Evolutionary conservation across 2,329 filamentous ascomycete genomes (phyloP), one percentile per base, ranked within the genome.

Genomic region (Diaporthe vexans): DNA sequence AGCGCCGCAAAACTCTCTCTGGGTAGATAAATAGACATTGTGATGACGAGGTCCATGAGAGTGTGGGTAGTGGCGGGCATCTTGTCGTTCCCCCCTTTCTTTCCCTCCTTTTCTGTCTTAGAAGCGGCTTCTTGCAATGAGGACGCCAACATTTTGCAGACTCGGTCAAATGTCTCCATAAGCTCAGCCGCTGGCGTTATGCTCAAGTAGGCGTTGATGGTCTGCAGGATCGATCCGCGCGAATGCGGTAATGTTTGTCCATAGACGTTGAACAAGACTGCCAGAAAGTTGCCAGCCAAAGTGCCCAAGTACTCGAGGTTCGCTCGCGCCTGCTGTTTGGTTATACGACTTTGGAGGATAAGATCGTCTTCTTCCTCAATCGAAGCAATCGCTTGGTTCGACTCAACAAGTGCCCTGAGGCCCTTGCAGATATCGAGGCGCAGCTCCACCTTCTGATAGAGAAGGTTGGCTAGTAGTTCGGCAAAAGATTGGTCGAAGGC

Each of bases 201-300:
- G 85, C 95, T 97, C 74, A 99, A 86, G 84, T 95, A 98, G 7
- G 95, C 92, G 83, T 98, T 98, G 86, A 98, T 97, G 76, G 95
- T 98, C 82, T 96, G 94, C 46, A 99, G 87, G 71, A 99, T 97
- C 26, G 94, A 95, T 0, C 95, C 95, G 78, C 97, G 91, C 80
- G 94, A 97, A 80, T 98, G 95, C 3, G 97, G 96, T 35, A 99
- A 88, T 0, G 97, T 99, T 83, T 98, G 94, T 77, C 94, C 98
- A 85, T 99, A 99, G 58, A 99, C 96, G 81, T 99, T 99, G 88
- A 99, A 98, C n/a, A 99, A 87, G 0, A 98, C 96, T 9, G 97
- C 95, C 56, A 99, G 90, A 84, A 99, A 90, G 79, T 98, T 98
- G 75, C 93, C 93, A 1, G 96, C 90, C 80, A 97, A 95, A 0